phyloP scores from a whole-genome alignment of 75 land plant species.

The Sequoia sempervirens region DNA sequence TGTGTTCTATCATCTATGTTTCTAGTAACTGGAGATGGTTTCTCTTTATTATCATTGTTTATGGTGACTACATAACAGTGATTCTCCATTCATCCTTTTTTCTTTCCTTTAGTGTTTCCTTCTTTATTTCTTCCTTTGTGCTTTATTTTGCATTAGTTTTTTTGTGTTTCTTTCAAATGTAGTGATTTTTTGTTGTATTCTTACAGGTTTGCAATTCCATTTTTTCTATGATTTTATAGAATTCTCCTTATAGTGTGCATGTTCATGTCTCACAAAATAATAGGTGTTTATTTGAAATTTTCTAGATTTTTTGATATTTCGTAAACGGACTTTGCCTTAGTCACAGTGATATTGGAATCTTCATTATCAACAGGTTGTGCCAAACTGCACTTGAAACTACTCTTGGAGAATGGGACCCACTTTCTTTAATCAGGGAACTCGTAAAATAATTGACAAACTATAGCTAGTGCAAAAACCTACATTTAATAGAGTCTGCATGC shows the following conservation, averaged over 20 bases:
- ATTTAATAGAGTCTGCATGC: conserved; percentile 30
- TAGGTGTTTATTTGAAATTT: background rate
- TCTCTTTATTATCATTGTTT: too few relatives aligned
- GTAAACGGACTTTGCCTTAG: conserved; percentile 45
- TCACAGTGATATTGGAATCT: conserved; percentile 54
- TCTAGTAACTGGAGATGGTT: background rate
- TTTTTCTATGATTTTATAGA: background rate
- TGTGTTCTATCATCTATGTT: too few relatives aligned
- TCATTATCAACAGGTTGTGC: too few relatives aligned
- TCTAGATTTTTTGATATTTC: conserved; percentile 45
- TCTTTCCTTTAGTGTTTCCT: background rate
- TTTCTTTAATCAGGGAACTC: conserved; percentile 27
- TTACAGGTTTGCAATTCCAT: background rate
- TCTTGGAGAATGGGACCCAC: conserved; percentile 8
- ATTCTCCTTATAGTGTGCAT: background rate
- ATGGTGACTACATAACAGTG: too few relatives aligned
- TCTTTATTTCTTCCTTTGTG: background rate
- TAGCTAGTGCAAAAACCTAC: conserved; percentile 37
- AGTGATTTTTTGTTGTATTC: background rate
- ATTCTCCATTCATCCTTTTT: background rate
- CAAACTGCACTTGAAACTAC: conserved; percentile 9
- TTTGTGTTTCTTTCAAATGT: background rate
- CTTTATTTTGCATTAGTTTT: background rate
- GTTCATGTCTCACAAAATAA: background rate
- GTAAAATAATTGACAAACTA: conserved; percentile 20